Percentiles rank a stretch among this genome's conserved stretches.
phyloP scores from a whole-genome alignment of 345 rosid genomes.

The Dimocarpus longan region DNA sequence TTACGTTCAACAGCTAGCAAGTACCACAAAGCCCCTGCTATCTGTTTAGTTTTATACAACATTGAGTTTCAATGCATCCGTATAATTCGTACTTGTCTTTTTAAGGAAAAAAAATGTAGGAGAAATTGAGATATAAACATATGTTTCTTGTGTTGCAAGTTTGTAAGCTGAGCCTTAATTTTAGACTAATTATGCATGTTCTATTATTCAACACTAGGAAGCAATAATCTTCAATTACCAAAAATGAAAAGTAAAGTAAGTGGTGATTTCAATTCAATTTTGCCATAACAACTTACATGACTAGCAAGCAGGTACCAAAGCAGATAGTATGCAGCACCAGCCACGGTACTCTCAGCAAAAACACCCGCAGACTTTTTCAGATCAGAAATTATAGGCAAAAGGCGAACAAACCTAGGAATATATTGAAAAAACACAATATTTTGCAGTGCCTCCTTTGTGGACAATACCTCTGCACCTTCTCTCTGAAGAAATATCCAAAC shows the following conservation, averaged over 20 bases:
- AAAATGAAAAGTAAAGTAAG: background rate
- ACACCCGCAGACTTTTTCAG: constrained; percentile 82
- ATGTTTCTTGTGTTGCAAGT: background rate
- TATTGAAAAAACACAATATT: constrained; percentile 68
- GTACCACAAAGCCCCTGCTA: constrained; percentile 86
- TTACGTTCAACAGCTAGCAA: constrained; percentile 78
- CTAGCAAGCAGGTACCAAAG: constrained; percentile 91
- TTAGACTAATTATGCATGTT: background rate
- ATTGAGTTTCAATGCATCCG: background rate
- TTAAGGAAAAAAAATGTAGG: too few species aligned
- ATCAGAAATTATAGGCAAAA: constrained; percentile 77
- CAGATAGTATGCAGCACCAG: constrained; percentile 84
- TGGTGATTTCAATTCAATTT: background rate
- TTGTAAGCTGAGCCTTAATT: background rate
- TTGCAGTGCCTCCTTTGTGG: constrained; percentile 59
- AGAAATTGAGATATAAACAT: background rate
- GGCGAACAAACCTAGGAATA: constrained; percentile 71
- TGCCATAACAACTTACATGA: constrained; percentile 60
- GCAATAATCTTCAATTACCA: too few species aligned
- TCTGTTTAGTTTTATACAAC: constrained; percentile 41
- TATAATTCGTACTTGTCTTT: too few species aligned
- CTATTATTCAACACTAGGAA: too few species aligned
- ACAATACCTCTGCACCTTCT: constrained; percentile 61
- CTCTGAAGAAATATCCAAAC: constrained; percentile 69
- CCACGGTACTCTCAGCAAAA: constrained; percentile 83